phyloP scores from a whole-genome alignment of 1,284 basidiomycete species.

The Melampsora americana region DNA sequence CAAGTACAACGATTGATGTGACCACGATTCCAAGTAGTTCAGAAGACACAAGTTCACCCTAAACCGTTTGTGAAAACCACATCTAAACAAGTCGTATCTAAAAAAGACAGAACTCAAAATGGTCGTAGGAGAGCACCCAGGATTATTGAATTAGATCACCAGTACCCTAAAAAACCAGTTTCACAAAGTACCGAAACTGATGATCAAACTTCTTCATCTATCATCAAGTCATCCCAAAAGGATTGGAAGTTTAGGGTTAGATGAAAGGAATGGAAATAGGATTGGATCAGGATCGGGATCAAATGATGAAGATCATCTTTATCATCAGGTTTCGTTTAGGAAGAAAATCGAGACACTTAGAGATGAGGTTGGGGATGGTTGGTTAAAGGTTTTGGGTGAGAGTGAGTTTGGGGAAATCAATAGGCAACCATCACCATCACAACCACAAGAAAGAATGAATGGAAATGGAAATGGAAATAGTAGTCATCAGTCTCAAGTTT shows the following conservation, averaged over 20 bases:
- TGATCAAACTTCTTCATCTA: not conserved
- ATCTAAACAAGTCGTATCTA: not conserved
- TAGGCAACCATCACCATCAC: not conserved
- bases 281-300: not conserved
- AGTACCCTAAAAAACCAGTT: not conserved
- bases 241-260: not conserved
- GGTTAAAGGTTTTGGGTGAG: slow-evolving; percentile 55
- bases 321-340: slow-evolving; percentile 55
- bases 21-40: not conserved
- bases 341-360: slow-evolving; percentile 73
- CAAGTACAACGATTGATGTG: not conserved
- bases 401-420: slow-evolving; percentile 10
- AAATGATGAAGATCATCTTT: slow-evolving; percentile 58
- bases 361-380: slow-evolving; percentile 78
- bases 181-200: not conserved
- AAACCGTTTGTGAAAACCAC: not conserved
- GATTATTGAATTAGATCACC: not conserved
- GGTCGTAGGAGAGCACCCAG: not conserved
- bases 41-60: not conserved
- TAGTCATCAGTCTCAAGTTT: not conserved
- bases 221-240: slow-evolving; percentile 18
- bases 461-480: not conserved
- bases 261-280: no score
- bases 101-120: slow-evolving; percentile 7
- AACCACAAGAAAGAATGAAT: not conserved